Evolutionary conservation across 805 yeast species (phyloP), one percentile per base, ranked within the genome.

Genomic region (Kodamaea nitidulidarum): DNA sequence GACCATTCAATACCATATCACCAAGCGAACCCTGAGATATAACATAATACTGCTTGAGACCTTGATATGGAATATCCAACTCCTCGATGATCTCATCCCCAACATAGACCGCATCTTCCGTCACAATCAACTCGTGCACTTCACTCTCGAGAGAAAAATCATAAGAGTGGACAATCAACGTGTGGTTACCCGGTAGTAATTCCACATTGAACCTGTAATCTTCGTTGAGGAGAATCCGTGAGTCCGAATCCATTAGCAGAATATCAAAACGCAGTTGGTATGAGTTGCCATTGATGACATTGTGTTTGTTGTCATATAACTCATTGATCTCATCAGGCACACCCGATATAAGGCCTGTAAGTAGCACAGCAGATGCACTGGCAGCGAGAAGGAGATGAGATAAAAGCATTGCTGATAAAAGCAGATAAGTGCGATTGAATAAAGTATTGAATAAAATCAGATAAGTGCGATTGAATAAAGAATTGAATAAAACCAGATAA

Each of bases 1-100:
- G 74, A 48, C 71, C 60, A 41, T 52, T 55, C 59, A 61, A 44
- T 7, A 68, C 28, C 61, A 67, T 53, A 30, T 57, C 65, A 1
- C 42, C 30, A 15, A 68, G 33, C 11, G 62, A 55, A 11, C 64
- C 58, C 39, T 43, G 56, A 4, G 63, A 46, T 15, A 39, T 42
- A 43, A 65, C 68, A 44, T 68, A 68, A 46, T 58, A 68, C 41
- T 59, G 55, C 36, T 64, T 61, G 22, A 43, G 36, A 15, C 45
- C 56, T 9, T 35, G 35, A 24, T 52, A 45, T 8, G 46, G 41
- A n/a, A 63, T 45, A 2, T 34, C 15, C 17, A 66, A 50, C 16
- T 22, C 35, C 2, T 28, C 21, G 11, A 34, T 17, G 4, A 24
- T 28, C 12, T 28, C 24, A 20, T 30, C 35, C 2, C 24, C 30